Base-by-base conservation (phyloP, 441 rosid genomes). In the Kokia cookei region DNA sequence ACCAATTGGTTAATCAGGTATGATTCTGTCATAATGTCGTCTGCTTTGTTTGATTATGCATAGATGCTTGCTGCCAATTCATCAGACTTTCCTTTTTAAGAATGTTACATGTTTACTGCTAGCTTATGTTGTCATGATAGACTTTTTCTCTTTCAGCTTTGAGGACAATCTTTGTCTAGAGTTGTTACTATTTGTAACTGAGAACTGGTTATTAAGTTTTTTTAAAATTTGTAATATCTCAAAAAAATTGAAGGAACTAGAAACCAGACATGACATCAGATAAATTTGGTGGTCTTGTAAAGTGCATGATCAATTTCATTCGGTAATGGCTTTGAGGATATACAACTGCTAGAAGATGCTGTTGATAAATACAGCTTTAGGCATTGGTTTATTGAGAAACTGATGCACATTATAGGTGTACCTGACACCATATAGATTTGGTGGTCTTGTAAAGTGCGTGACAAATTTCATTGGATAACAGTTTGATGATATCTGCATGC, bases 1-100 rank as follows among this genome's bases (percentile, higher is more conserved):
- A 91, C 50, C 99, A 91, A 81, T 78, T 91, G 76, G 83, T 87
- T 85, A 95, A 95, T 84, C 99, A 91, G 99, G 99, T 95, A 84
- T 50, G 58, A 3, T 76, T 65, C 6, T 68, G 58, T 40, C 58
- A 22, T 74, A 71, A 15, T 66, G 51, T 54, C 54, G 29, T 17
- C n/a, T 45, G 13, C 11, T 4, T 24, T 60, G 14, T 37, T 72
- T 60, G 19, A 26, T 64, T 58, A 22, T 68, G 75, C 43, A 51
- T 66, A 35, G 58, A 59, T n/a, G 15, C 70, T 50, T 64, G 24
- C 17, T 62, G 43, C 26, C 37, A 72, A 29, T 24, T 64, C 32
- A 43, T 26, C 5, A 3, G 12, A 0, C 55, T 71, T 69, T 53
- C 35, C 27, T 24, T 58, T 57, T 51, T 69, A 9, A 10, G 13